These are phyloP conservation scores for Syncephalastrum contaminatum DNA, from an alignment of 371 early-diverging fungal species.

Conservation along the genomic window DNA sequence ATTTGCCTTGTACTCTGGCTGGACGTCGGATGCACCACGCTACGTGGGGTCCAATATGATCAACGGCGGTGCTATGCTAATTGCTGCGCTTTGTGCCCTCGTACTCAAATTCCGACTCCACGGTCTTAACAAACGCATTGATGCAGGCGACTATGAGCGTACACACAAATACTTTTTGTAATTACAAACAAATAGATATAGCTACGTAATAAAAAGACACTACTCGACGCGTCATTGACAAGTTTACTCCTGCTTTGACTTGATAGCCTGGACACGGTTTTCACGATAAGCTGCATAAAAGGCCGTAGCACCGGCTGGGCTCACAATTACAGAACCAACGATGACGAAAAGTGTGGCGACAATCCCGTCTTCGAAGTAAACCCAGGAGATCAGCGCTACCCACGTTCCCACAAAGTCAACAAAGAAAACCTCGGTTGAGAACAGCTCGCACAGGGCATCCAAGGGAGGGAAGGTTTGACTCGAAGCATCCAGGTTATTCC, in stretches of 20 bases:
- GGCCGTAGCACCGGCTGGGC: slow-evolving; percentile 15
- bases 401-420: slow-evolving; percentile 3
- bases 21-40: slow-evolving; percentile 47
- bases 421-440: slow-evolving; percentile 10
- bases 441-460: slow-evolving; percentile 5
- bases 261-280: slow-evolving; percentile 6
- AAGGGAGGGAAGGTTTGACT: background rate
- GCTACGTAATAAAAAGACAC: background rate
- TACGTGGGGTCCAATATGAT: slow-evolving; percentile 52
- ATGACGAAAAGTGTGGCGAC: slow-evolving; percentile 3
- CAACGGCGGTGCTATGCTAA: slow-evolving; percentile 46
- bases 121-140: slow-evolving; percentile 30
- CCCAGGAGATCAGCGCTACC: slow-evolving; percentile 7
- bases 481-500: background rate
- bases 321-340: slow-evolving; percentile 5
- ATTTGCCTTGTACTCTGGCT: slow-evolving; percentile 49
- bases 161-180: slow-evolving; percentile 13
- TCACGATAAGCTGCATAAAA: slow-evolving; percentile 17
- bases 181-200: background rate
- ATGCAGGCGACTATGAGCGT: slow-evolving; percentile 17
- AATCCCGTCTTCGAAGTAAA: slow-evolving; percentile 8
- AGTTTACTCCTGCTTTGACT: too few species aligned
- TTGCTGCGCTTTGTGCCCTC: slow-evolving; percentile 39
- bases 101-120: slow-evolving; percentile 26
- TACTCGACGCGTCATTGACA: background rate